Evolutionary conservation across 441 rosid genomes (phyloP).

Genomic region (California macrophylla): DNA sequence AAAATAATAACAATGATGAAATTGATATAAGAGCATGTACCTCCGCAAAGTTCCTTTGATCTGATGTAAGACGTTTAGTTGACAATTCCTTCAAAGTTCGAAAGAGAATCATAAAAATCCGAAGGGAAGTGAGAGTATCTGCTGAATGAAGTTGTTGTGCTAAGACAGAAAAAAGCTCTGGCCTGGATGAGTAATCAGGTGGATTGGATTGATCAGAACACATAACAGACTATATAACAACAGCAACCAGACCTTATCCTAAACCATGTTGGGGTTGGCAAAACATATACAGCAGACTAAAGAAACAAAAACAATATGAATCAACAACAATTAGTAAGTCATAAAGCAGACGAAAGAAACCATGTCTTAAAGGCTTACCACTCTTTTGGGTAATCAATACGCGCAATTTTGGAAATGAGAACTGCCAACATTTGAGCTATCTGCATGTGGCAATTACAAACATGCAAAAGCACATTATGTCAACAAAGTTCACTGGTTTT

Average conservation of each 20-base stretch:
- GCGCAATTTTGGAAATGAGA: constrained; percentile 86
- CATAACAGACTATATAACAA: constrained; percentile 8
- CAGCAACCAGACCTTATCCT: neutral
- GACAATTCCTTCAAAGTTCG: constrained; percentile 88
- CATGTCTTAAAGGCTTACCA: constrained; percentile 33
- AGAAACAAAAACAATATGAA: neutral
- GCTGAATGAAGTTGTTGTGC: constrained; percentile 82
- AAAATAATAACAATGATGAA: constrained; percentile 10
- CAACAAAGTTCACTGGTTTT: neutral
- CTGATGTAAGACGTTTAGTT: constrained; percentile 84
- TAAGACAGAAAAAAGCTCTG: constrained; percentile 71
- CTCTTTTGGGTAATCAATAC: constrained; percentile 91
- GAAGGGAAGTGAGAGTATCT: constrained; percentile 74
- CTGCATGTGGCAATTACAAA: constrained; percentile 34
- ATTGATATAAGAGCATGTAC: constrained; percentile 29
- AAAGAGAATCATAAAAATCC: constrained; percentile 85
- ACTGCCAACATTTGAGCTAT: constrained; percentile 81
- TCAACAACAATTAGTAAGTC: neutral
- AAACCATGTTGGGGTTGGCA: neutral
- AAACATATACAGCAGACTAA: neutral
- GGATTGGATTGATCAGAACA: constrained; percentile 13
- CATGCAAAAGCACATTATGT: constrained; percentile 10
- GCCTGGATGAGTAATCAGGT: constrained; percentile 46
- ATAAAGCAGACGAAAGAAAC: neutral
- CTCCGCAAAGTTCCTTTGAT: constrained; percentile 78